Percentiles rank a stretch among this genome's conserved stretches.
Evolutionary conservation across 1,284 basidiomycete species (phyloP).

Genomic region (Cryptococcus amylolentus): DNA sequence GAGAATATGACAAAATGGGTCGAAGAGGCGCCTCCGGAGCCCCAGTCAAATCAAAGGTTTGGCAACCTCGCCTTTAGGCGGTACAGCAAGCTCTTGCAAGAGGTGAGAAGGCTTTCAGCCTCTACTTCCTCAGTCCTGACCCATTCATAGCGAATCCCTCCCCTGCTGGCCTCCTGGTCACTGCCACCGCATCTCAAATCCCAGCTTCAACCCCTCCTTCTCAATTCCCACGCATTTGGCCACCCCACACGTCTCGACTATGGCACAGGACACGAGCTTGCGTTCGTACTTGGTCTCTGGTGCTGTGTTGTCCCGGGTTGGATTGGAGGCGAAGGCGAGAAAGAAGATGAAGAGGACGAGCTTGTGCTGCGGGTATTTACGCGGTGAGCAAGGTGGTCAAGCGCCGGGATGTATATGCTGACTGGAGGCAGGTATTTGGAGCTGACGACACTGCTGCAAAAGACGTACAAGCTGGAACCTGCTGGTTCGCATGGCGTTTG

Average conservation of each 20-base stretch:
- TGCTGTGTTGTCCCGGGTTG: conserved; percentile 42
- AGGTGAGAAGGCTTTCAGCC: conserved; percentile 54
- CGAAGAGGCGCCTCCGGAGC: conserved; percentile 70
- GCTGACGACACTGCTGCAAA: conserved; percentile 81
- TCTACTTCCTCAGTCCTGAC: neutral
- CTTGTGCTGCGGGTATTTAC: conserved; percentile 50
- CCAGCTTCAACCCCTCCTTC: conserved; percentile 62
- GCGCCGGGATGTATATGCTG: neutral
- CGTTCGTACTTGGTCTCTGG: conserved; percentile 73
- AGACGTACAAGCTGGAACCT: conserved; percentile 86
- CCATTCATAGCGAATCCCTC: conserved; percentile 57
- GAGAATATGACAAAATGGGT: conserved; percentile 74
- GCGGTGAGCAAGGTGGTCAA: conserved; percentile 23
- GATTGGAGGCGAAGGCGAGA: conserved; percentile 21
- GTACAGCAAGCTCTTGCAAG: conserved; percentile 76
- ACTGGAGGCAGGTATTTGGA: conserved; percentile 62
- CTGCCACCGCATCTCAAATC: conserved; percentile 54
- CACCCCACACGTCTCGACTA: conserved; percentile 92
- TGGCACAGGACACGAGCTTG: conserved; percentile 91
- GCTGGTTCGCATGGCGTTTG: conserved; percentile 97
- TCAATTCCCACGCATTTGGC: conserved; percentile 65
- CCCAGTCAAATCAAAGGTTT: conserved; percentile 78
- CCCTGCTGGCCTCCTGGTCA: conserved; percentile 55
- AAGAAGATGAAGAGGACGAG: conserved; percentile 44
- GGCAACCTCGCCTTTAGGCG: conserved; percentile 89